phyloP scores from a whole-genome alignment of 768 basidiomycete genomes.

The Suillus variegatus region DNA sequence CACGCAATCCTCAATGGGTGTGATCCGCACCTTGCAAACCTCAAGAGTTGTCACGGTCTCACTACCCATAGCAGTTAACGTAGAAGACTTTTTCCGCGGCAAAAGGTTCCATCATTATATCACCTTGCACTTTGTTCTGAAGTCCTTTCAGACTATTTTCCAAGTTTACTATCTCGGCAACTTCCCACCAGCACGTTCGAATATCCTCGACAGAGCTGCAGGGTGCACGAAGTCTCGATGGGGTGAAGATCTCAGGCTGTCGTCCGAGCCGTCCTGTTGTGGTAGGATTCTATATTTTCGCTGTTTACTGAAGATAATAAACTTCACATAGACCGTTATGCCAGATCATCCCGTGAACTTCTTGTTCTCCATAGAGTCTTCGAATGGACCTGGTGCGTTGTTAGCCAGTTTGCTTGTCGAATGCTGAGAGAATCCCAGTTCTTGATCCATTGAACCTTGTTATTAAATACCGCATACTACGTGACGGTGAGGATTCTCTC shows the following conservation, averaged over 20 bases:
- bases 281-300: slow-evolving; percentile 31
- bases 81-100: slow-evolving; percentile 95
- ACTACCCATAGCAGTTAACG: slow-evolving; percentile 88
- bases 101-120: slow-evolving; percentile 52
- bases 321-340: slow-evolving; percentile 61
- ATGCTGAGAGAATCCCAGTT: slow-evolving; percentile 41
- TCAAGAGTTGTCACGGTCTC: slow-evolving; percentile 62
- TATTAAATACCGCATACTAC: slow-evolving; percentile 77
- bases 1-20: slow-evolving; percentile 51
- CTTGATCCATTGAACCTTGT: slow-evolving; percentile 61
- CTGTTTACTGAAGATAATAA: slow-evolving; percentile 7
- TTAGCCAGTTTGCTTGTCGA: slow-evolving; percentile 12
- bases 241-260: slow-evolving; percentile 54
- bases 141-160: slow-evolving; percentile 69
- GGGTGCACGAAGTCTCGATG: slow-evolving; percentile 44
- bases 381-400: slow-evolving; percentile 55
- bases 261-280: slow-evolving; percentile 47
- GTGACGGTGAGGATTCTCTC: slow-evolving; percentile 60
- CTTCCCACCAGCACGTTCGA: slow-evolving; percentile 77
- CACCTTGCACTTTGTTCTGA: slow-evolving; percentile 4
- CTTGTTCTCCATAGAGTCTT: slow-evolving; percentile 76
- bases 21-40: slow-evolving; percentile 55
- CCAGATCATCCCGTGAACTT: slow-evolving; percentile 76
- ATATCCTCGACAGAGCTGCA: slow-evolving; percentile 62
- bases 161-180: slow-evolving; percentile 86